Evolutionary conservation across 2,329 filamentous ascomycete species (phyloP).

Genomic region (Dactylellina parvicollis): DNA sequence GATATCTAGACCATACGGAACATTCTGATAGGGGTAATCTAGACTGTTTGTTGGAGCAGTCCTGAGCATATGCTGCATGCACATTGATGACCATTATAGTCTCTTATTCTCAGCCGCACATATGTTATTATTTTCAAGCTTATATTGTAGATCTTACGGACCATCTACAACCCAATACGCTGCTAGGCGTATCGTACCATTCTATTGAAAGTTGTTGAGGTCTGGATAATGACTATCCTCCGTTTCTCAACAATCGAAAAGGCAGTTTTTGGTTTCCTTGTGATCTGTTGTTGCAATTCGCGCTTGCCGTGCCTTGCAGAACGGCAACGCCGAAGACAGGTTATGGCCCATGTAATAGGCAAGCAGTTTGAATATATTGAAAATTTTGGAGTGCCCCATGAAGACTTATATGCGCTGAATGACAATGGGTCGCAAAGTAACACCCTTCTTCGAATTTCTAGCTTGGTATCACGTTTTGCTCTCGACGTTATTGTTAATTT

Average conservation of each 20-base stretch:
- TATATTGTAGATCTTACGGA: slow-evolving; percentile 12
- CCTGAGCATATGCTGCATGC: neutral
- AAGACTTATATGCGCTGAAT: too few relatives aligned
- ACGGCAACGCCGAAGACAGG: slow-evolving; percentile 44
- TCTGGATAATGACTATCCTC: neutral
- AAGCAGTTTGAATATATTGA: slow-evolving; percentile 20
- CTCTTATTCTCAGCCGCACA: slow-evolving; percentile 18
- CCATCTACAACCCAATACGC: slow-evolving; percentile 7
- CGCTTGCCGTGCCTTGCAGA: slow-evolving; percentile 37
- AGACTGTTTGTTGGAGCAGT: slow-evolving; percentile 13
- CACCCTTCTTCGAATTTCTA: neutral
- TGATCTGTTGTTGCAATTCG: slow-evolving; percentile 40
- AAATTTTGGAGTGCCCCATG: too few relatives aligned
- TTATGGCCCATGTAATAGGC: slow-evolving; percentile 28
- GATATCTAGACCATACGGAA: neutral
- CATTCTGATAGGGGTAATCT: neutral
- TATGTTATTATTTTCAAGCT: neutral
- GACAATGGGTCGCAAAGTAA: too few relatives aligned
- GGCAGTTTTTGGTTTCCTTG: slow-evolving; percentile 33
- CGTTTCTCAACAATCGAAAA: slow-evolving; percentile 14
- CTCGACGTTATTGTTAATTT: neutral
- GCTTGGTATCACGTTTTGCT: neutral
- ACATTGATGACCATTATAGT: neutral
- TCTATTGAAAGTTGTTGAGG: slow-evolving; percentile 1
- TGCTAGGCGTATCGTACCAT: neutral